phyloP scores from a whole-genome alignment of 305 asterid species.

The Fraxinus latifolia region DNA sequence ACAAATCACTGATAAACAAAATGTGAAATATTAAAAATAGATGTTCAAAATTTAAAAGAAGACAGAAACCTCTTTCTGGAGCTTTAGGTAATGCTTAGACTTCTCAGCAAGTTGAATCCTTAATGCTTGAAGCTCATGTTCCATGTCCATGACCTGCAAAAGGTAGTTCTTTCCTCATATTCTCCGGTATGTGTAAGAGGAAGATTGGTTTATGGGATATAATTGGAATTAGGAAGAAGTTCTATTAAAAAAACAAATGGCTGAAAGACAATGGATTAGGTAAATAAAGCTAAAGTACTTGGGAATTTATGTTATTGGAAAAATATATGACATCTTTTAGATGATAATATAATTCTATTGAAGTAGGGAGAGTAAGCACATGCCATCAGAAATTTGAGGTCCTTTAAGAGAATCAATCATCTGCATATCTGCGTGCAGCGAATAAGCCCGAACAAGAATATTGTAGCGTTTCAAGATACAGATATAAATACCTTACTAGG shows the following conservation, averaged over 20 bases:
- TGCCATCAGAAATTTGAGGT: background rate
- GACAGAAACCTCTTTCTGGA: slow-evolving; percentile 76
- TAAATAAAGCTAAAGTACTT: background rate
- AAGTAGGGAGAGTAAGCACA: background rate
- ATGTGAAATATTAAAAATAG: slow-evolving; percentile 1
- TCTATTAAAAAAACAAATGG: background rate
- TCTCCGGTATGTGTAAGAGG: background rate
- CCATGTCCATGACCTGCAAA: slow-evolving; percentile 96
- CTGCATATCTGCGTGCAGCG: background rate
- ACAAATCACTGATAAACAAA: background rate
- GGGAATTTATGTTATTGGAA: background rate
- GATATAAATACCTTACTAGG: slow-evolving; percentile 74
- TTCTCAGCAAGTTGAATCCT: slow-evolving; percentile 83
- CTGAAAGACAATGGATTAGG: background rate
- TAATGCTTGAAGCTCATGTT: slow-evolving; percentile 90
- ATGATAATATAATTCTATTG: background rate
- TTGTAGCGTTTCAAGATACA: slow-evolving; percentile 15
- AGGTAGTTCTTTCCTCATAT: background rate
- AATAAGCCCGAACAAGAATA: slow-evolving; percentile 8
- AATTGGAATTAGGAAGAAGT: background rate
- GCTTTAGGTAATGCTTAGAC: slow-evolving; percentile 64
- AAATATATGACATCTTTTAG: background rate
- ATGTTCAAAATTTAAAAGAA: background rate
- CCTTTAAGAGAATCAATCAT: background rate
- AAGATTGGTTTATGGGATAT: background rate